A percentile compares a stretch with the other conserved stretches of the same genome.
These are phyloP conservation scores for Chaetomium sp. DNA, from an alignment of 2,329 filamentous ascomycete species.

Conservation along the genomic window DNA sequence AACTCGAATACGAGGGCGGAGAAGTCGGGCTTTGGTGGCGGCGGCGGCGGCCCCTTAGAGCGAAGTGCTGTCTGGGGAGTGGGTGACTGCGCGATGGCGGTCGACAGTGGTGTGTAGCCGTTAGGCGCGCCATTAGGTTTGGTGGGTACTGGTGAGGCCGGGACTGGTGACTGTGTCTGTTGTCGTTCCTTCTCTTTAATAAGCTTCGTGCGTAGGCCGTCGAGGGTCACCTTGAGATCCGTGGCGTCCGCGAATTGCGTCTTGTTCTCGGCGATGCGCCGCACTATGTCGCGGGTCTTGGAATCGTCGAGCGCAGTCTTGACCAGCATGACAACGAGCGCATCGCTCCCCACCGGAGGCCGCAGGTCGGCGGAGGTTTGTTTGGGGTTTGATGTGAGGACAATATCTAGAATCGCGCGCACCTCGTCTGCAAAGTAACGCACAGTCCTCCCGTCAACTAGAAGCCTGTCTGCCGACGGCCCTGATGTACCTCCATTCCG, in stretches of 20 bases:
- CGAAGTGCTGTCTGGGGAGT: constrained; percentile 55
- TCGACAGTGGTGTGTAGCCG: constrained; percentile 23
- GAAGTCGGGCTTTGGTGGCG: constrained; percentile 58
- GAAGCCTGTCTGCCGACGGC: constrained; percentile 56
- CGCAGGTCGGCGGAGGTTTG: constrained; percentile 57
- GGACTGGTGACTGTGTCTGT: constrained; percentile 27
- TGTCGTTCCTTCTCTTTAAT: constrained; percentile 40
- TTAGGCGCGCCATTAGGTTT: constrained; percentile 30
- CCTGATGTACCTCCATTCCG: constrained; percentile 54
- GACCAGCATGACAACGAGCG: constrained; percentile 58
- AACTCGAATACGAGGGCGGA: constrained; percentile 72
- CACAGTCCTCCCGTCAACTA: constrained; percentile 59
- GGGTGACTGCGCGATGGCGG: constrained; percentile 18
- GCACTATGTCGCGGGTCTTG: constrained; percentile 53
- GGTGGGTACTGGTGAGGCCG: constrained; percentile 27
- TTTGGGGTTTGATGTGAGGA: constrained; percentile 59
- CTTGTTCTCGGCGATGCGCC: constrained; percentile 55
- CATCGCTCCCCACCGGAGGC: constrained; percentile 57
- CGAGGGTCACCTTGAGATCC: constrained; percentile 57
- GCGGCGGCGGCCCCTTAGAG: constrained; percentile 60
- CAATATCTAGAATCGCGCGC: constrained; percentile 59
- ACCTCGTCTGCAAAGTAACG: constrained; percentile 64
- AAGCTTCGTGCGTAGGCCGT: constrained; percentile 50
- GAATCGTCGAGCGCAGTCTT: constrained; percentile 59
- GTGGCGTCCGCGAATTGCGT: constrained; percentile 55